Percentiles rank a stretch among this genome's conserved stretches.
phyloP scores from a whole-genome alignment of 192 early-diverging fungal genomes.

The Cetraspora pellucida region DNA sequence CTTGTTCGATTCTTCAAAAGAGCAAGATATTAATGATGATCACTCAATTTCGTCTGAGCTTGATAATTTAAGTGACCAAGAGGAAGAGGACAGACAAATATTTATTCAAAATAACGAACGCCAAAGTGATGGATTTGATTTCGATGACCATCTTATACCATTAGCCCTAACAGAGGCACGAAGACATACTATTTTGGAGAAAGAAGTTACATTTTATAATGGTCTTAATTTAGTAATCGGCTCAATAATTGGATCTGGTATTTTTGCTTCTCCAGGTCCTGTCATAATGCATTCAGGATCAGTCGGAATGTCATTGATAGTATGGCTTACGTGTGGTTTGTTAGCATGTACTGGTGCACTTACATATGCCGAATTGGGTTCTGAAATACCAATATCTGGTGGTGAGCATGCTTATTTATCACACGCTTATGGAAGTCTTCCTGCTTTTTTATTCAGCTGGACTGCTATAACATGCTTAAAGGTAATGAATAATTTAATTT shows the following conservation, averaged over 20 bases:
- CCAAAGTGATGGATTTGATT: slow-evolving; percentile 30
- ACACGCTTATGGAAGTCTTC: slow-evolving; percentile 70
- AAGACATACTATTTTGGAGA: slow-evolving; percentile 50
- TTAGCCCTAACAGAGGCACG: slow-evolving; percentile 43
- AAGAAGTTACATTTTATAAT: slow-evolving; percentile 62
- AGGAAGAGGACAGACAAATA: slow-evolving; percentile 7
- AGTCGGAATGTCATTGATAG: slow-evolving; percentile 67
- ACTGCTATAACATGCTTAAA: slow-evolving; percentile 61
- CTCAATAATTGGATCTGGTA: slow-evolving; percentile 78
- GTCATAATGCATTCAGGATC: slow-evolving; percentile 65
- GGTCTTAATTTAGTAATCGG: slow-evolving; percentile 73
- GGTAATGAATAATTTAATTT: slow-evolving; percentile 41
- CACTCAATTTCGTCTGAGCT: background rate
- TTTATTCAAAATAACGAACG: slow-evolving; percentile 21
- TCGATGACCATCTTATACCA: slow-evolving; percentile 29
- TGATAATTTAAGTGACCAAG: background rate
- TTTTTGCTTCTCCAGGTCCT: slow-evolving; percentile 80
- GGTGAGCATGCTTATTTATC: slow-evolving; percentile 88
- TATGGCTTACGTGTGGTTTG: slow-evolving; percentile 77
- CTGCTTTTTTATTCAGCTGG: slow-evolving; percentile 77
- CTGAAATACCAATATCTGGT: slow-evolving; percentile 82
- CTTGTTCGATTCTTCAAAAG: no score
- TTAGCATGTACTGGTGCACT: slow-evolving; percentile 80
- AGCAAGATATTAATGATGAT: no score
- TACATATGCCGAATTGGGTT: slow-evolving; percentile 90